Evolutionary conservation across 352 stramenopile species (phyloP), one percentile per base, ranked within the genome.

Genomic region (Blastocystis sp.): DNA sequence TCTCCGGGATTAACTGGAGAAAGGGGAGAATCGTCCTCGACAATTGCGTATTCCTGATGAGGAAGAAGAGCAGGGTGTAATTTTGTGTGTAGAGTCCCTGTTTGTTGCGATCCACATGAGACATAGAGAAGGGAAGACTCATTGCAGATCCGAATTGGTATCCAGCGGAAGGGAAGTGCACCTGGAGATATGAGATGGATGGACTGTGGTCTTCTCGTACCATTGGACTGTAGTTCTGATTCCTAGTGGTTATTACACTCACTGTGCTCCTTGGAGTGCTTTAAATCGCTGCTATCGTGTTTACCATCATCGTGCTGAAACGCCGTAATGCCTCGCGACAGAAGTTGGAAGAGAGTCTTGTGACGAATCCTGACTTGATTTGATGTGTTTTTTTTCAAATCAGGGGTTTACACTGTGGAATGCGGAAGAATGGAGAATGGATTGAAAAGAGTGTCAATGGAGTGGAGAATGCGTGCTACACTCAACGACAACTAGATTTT

Each of bases 41-140:
- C 21, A 60, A 45, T 10, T 81, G 71, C 65, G 57, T 81, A 9
- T 81, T 42, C 54, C 57, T 81, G 71, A 81, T 81, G 71, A 63
- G 40, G 34, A 64, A 38, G 52, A 24, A 28, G 60, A 79, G 24
- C n/a, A 77, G 21, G 38, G 38, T 21, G 24, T 57, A 1, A 59
- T 60, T 1, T 60, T 60, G 38, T 77, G 45, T 77, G 66, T 60
- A 57, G 52, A 11, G 62, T 63, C 14, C 28, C 28, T 34, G 28
- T 34, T 34, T 34, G 28, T 34, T 34, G 28, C 28, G 28, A 34
- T 34, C 28, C 28, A 34, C 28, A 34, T 34, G 28, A 34, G 28
- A 34, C 28, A 34, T 34, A 34, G 28, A 34, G 28, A 34, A 34
- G 28, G 28, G 28, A 34, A 34, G 28, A 34, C 28, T 34, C 28